A percentile compares a stretch with the other conserved stretches of the same genome.
These are phyloP conservation scores for Torulaspora quercuum DNA, from an alignment of 805 yeast species.

Conservation along the genomic window DNA sequence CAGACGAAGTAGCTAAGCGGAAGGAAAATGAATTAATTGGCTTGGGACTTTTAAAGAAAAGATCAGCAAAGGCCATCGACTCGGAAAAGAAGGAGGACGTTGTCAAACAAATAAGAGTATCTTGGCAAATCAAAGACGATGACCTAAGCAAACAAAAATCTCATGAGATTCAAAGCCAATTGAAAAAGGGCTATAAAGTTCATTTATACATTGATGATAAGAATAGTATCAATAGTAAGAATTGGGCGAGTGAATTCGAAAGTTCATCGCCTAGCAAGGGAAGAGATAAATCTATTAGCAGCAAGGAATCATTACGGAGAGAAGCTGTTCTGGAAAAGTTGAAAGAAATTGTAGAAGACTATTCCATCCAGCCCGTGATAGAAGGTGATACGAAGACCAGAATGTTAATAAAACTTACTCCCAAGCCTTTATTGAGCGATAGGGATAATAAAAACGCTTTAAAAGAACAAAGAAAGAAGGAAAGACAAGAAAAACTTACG, in stretches of 20 bases:
- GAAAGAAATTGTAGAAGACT: slow-evolving; percentile 28
- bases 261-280: slow-evolving; percentile 14
- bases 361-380: slow-evolving; percentile 23
- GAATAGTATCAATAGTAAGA: slow-evolving; percentile 21
- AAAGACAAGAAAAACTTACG: slow-evolving; percentile 37
- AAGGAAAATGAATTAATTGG: slow-evolving; percentile 28
- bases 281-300: slow-evolving; percentile 20
- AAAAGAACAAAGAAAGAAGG: slow-evolving; percentile 36
- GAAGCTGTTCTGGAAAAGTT: slow-evolving; percentile 34
- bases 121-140: slow-evolving; percentile 55
- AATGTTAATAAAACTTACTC: slow-evolving; percentile 31
- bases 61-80: slow-evolving; percentile 13
- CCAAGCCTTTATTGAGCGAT: slow-evolving; percentile 19
- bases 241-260: slow-evolving; percentile 32
- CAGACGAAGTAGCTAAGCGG: slow-evolving; percentile 28
- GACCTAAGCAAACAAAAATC: slow-evolving; percentile 53
- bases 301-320: slow-evolving; percentile 38
- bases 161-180: slow-evolving; percentile 45
- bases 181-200: slow-evolving; percentile 44
- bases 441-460: slow-evolving; percentile 32
- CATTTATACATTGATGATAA: slow-evolving; percentile 43
- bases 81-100: slow-evolving; percentile 29
- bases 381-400: slow-evolving; percentile 34
- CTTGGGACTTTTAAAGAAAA: slow-evolving; percentile 21
- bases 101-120: slow-evolving; percentile 47